Percentiles rank a stretch among this genome's conserved stretches.
These are phyloP conservation scores for Sporothrix luriei DNA, from an alignment of 2,329 filamentous ascomycete genomes.

Conservation along the genomic window DNA sequence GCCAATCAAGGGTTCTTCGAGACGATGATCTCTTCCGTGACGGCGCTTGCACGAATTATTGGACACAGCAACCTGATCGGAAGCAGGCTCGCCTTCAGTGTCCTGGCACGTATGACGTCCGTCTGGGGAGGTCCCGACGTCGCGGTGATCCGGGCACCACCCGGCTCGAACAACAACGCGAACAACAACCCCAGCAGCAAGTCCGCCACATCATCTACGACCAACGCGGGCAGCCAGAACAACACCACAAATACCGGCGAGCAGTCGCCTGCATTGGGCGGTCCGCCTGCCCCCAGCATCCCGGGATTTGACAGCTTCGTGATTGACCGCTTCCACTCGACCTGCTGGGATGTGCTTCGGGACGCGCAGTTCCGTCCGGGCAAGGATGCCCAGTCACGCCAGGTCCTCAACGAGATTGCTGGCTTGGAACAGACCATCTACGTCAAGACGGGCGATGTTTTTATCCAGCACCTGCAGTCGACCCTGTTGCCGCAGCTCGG, in stretches of 20 bases:
- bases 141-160: constrained; percentile 58
- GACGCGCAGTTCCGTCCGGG: constrained; percentile 78
- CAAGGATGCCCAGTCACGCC: constrained; percentile 80
- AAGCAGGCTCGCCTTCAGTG: constrained; percentile 74
- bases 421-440: constrained; percentile 87
- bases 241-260: constrained; percentile 13
- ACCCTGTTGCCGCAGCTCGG: constrained; percentile 67
- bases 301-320: constrained; percentile 92
- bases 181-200: constrained; percentile 15
- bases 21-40: constrained; percentile 79
- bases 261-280: constrained; percentile 8
- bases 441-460: constrained; percentile 81
- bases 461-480: constrained; percentile 68
- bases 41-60: constrained; percentile 78
- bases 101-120: constrained; percentile 78
- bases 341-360: constrained; percentile 86
- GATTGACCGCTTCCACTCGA: constrained; percentile 81
- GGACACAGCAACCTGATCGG: constrained; percentile 61
- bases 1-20: constrained; percentile 91
- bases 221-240: background rate
- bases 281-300: constrained; percentile 60
- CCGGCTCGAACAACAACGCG: constrained; percentile 42
- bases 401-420: constrained; percentile 86
- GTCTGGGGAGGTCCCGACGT: constrained; percentile 90
- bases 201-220: background rate